Percentiles rank a stretch among this genome's conserved stretches.
Conservation (phyloP, 1,284 basidiomycete species). For the Leccinum angustisporum region DNA sequence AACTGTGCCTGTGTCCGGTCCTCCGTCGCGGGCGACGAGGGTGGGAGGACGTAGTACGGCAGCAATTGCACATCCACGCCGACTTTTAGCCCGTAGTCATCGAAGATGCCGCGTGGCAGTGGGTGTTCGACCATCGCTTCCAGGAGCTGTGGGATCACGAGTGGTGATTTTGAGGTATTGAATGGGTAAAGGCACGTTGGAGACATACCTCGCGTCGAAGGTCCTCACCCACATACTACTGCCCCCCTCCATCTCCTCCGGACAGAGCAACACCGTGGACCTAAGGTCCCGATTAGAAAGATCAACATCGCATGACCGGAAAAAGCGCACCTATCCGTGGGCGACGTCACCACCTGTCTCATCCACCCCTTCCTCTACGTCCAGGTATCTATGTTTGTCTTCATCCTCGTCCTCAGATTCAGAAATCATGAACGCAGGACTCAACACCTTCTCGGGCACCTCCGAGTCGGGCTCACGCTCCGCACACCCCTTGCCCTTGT, state of each 20-base stretch:
- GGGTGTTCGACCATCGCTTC: constrained; percentile 49
- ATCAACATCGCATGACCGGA: neutral
- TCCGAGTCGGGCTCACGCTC: constrained; percentile 68
- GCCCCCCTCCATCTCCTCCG: constrained; percentile 84
- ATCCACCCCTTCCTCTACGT: constrained; percentile 37
- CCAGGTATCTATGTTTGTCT: constrained; percentile 27
- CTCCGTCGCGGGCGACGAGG: constrained; percentile 14
- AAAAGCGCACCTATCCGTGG: constrained; percentile 55
- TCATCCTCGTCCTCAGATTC: constrained; percentile 61
- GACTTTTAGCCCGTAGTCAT: constrained; percentile 52
- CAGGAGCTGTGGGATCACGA: neutral
- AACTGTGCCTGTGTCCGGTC: neutral
- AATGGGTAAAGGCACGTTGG: neutral
- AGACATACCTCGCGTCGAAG: constrained; percentile 73
- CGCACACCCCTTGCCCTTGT: constrained; percentile 75
- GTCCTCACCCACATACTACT: constrained; percentile 82
- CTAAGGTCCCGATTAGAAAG: constrained; percentile 33
- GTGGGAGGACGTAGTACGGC: constrained; percentile 9
- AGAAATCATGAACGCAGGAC: constrained; percentile 64
- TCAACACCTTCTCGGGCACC: constrained; percentile 65
- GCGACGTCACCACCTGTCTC: constrained; percentile 40
- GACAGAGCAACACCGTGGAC: constrained; percentile 71
- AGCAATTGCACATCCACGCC: constrained; percentile 13
- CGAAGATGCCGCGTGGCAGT: constrained; percentile 49
- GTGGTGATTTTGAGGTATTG: too few relatives aligned